Conservation (phyloP, 2,329 filamentous ascomycete species). For the Esteya vermicola region DNA sequence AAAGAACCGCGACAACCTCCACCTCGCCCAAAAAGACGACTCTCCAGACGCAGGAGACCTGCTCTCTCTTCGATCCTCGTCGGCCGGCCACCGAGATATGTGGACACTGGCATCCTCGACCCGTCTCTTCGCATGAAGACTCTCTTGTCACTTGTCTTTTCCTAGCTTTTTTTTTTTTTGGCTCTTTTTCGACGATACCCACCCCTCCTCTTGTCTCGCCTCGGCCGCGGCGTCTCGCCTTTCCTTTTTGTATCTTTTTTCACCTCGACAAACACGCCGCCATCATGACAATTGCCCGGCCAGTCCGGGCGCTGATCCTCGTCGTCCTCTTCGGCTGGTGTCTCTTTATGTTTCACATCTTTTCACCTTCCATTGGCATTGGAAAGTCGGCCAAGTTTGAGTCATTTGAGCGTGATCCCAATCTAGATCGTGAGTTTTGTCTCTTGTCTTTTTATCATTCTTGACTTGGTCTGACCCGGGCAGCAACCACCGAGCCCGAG, state of each 20-base stretch:
- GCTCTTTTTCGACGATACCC: neutral
- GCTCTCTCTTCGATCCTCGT: neutral
- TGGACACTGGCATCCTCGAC: neutral
- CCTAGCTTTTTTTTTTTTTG: neutral
- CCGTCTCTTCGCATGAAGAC: too few relatives aligned
- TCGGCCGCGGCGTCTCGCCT: neutral
- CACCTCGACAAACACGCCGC: neutral
- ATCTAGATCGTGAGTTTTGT: conserved; percentile 66
- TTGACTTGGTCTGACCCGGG: conserved; percentile 1
- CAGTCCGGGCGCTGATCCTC: conserved; percentile 63
- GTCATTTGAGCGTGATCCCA: conserved; percentile 57
- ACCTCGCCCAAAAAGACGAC: too few relatives aligned
- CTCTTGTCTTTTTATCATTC: neutral
- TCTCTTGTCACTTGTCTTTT: neutral
- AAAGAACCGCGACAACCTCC: too few relatives aligned
- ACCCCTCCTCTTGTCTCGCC: neutral
- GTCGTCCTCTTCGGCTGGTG: conserved; percentile 55
- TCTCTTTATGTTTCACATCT: conserved; percentile 66
- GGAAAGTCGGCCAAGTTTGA: conserved; percentile 23
- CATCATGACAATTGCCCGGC: conserved; percentile 70
- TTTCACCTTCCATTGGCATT: conserved; percentile 39
- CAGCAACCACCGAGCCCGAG: conserved; percentile 72
- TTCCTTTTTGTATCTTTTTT: neutral
- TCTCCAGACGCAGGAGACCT: too few relatives aligned
- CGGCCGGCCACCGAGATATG: too few relatives aligned